Percentiles rank a stretch among this genome's conserved stretches.
phyloP scores from a whole-genome alignment of 1,139 yeast species.

The Meyerozyma athensensis region DNA sequence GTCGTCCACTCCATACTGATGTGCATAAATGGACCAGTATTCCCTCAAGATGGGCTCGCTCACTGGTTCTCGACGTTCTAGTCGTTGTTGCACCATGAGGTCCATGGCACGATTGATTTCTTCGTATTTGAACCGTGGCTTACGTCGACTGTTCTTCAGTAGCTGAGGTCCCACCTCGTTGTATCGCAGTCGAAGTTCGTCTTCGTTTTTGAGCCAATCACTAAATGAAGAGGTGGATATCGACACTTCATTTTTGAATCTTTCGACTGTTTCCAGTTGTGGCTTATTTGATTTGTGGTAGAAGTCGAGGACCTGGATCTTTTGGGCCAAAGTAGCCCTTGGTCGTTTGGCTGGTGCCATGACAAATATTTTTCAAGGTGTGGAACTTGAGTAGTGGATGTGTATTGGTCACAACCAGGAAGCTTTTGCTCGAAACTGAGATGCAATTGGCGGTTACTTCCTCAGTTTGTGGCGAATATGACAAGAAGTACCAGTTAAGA shows the following conservation, averaged over 20 bases:
- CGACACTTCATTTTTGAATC: conserved; percentile 43
- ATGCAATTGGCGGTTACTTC: too few species aligned
- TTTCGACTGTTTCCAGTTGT: conserved; percentile 55
- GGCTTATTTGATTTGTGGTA: conserved; percentile 46
- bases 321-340: conserved; percentile 56
- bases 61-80: conserved; percentile 42
- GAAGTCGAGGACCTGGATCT: conserved; percentile 49
- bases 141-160: conserved; percentile 41
- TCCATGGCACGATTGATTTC: conserved; percentile 58
- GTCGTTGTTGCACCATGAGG: conserved; percentile 40
- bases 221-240: conserved; percentile 55
- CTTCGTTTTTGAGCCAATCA: conserved; percentile 57
- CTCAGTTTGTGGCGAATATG: too few species aligned
- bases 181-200: conserved; percentile 41
- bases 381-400: background rate
- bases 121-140: conserved; percentile 50
- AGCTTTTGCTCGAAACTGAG: too few species aligned
- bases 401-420: too few species aligned
- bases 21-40: conserved; percentile 53
- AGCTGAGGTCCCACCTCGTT: conserved; percentile 32
- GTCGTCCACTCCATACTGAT: conserved; percentile 53
- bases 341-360: conserved; percentile 33
- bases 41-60: conserved; percentile 53
- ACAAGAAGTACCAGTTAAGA: too few species aligned
- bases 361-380: background rate